Evolutionary conservation across 129 eudicot species (phyloP).

Genomic region (Rutidosis leptorrhynchoides): DNA sequence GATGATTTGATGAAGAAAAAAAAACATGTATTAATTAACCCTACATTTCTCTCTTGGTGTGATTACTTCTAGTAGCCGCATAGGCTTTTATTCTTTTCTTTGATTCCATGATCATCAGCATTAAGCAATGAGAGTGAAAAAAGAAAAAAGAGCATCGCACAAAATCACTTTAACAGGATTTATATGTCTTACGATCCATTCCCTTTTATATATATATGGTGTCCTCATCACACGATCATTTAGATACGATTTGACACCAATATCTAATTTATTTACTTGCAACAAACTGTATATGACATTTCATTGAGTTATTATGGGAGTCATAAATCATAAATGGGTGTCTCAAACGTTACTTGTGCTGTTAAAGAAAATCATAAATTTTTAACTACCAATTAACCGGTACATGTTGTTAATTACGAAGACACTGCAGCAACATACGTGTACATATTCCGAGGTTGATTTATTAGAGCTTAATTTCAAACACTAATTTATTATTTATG

Average conservation of each 20-base stretch:
- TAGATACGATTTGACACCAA: conserved; percentile 37
- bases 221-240: conserved; percentile 38
- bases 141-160: conserved; percentile 23
- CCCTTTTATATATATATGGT: conserved; percentile 24
- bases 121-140: conserved; percentile 31
- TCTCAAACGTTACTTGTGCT: conserved; percentile 25
- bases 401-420: too few relatives aligned
- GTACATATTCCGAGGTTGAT: too few relatives aligned
- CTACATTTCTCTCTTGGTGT: conserved; percentile 8
- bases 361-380: too few relatives aligned
- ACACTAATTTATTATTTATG: neutral
- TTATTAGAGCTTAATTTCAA: too few relatives aligned
- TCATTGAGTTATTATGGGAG: too few relatives aligned
- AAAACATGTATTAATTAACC: too few relatives aligned
- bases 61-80: conserved; percentile 17
- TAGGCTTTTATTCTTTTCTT: conserved; percentile 25
- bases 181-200: conserved; percentile 34
- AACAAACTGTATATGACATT: conserved; percentile 27
- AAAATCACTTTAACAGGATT: conserved; percentile 41
- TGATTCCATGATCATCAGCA: conserved; percentile 23
- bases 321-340: too few relatives aligned
- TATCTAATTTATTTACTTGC: conserved; percentile 28
- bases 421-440: too few relatives aligned
- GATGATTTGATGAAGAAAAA: too few relatives aligned
- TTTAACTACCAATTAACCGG: too few relatives aligned